Percentiles rank a stretch among this genome's conserved stretches.
These are phyloP conservation scores for Chaetothyriales sp. DNA, from an alignment of 2,329 filamentous ascomycete species.

Conservation along the genomic window DNA sequence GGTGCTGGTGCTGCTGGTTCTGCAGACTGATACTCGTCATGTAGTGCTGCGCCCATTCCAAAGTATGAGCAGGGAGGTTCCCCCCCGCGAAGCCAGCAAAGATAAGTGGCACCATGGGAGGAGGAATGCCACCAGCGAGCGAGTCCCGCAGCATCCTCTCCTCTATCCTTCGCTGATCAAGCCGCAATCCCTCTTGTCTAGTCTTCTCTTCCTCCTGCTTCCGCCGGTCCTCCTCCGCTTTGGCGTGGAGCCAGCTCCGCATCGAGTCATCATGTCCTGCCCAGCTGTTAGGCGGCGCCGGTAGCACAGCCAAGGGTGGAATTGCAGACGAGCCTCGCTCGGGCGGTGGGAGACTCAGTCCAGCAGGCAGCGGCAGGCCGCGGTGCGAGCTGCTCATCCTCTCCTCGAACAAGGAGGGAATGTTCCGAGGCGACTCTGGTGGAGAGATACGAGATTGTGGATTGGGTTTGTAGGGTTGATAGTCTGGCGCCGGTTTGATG, in stretches of 20 bases:
- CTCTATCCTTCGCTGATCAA: constrained; percentile 60
- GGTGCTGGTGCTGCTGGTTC: constrained; percentile 30
- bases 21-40: constrained; percentile 31
- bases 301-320: constrained; percentile 38
- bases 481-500: constrained; percentile 35
- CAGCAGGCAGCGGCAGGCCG: constrained; percentile 51
- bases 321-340: constrained; percentile 14
- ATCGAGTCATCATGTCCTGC: constrained; percentile 55
- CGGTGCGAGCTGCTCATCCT: constrained; percentile 55
- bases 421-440: constrained; percentile 22
- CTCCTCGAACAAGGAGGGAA: constrained; percentile 19
- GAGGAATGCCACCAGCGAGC: constrained; percentile 54
- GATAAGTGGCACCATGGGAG: constrained; percentile 58
- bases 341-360: constrained; percentile 15
- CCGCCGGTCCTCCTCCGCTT: constrained; percentile 57
- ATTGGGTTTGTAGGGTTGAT: constrained; percentile 27
- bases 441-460: constrained; percentile 28
- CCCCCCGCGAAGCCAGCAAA: constrained; percentile 58
- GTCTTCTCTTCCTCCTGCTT: constrained; percentile 60
- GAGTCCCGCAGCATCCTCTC: constrained; percentile 57
- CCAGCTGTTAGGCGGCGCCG: constrained; percentile 51
- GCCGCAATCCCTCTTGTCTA: constrained; percentile 45
- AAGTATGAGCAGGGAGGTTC: constrained; percentile 41
- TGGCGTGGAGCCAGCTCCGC: constrained; percentile 55
- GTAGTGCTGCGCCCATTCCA: constrained; percentile 56